phyloP scores from a whole-genome alignment of 2,329 filamentous ascomycete species.

The Periconia sp. region DNA sequence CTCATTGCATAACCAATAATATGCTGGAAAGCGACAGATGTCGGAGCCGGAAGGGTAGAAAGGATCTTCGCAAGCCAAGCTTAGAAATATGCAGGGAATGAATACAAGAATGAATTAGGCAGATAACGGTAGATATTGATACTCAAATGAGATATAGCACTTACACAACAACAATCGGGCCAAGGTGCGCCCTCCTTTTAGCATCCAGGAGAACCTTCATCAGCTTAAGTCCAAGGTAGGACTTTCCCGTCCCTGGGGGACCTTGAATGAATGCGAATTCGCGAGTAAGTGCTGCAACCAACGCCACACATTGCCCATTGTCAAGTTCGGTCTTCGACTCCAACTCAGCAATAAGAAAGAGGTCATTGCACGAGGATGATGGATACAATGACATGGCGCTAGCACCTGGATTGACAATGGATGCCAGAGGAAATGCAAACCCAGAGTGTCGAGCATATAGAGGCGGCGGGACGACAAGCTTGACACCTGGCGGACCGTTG shows the following conservation, averaged over 20 bases:
- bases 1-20: background rate
- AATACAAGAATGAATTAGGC: background rate
- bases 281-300: conserved; percentile 56
- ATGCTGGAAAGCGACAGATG: no score
- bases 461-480: conserved; percentile 25
- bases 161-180: conserved; percentile 48
- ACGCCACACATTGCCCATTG: conserved; percentile 49
- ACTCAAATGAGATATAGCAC: conserved; percentile 2
- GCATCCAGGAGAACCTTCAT: conserved; percentile 58
- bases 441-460: conserved; percentile 21
- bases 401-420: conserved; percentile 14
- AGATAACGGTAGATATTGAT: background rate
- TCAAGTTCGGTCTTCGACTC: conserved; percentile 49
- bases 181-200: conserved; percentile 37
- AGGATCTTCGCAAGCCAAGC: background rate
- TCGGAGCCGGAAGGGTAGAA: background rate
- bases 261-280: conserved; percentile 67
- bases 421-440: conserved; percentile 23
- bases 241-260: conserved; percentile 71
- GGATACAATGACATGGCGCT: conserved; percentile 10
- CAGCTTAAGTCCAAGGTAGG: conserved; percentile 61
- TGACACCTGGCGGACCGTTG: background rate
- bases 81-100: background rate
- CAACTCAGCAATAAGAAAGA: conserved; percentile 14
- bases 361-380: conserved; percentile 16